Evolutionary conservation across 768 basidiomycete species (phyloP).

Genomic region (Pleurotus ostreatus): DNA sequence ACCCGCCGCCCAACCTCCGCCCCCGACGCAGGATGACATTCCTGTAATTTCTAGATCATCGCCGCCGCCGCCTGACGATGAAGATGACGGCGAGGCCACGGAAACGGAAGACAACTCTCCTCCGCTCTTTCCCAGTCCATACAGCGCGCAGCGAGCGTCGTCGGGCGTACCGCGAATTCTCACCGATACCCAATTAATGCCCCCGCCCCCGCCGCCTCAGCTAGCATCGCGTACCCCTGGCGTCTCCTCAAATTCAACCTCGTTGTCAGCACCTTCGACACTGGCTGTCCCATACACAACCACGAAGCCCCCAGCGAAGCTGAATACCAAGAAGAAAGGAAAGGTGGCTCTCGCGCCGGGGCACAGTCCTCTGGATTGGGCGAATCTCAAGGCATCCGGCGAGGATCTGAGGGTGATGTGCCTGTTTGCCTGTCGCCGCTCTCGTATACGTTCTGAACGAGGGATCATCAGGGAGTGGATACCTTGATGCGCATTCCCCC

Average conservation of each 20-base stretch:
- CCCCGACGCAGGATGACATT: constrained; percentile 2
- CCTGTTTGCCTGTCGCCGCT: constrained; percentile 3
- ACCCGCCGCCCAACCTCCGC: constrained; percentile 2
- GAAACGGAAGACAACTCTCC: constrained; percentile 51
- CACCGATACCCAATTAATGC: constrained; percentile 52
- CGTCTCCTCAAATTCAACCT: constrained; percentile 17
- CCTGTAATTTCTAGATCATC: constrained; percentile 31
- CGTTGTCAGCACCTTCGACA: constrained; percentile 27
- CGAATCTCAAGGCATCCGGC: constrained; percentile 78
- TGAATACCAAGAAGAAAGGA: constrained; percentile 47
- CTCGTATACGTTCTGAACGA: constrained; percentile 10
- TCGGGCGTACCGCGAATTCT: constrained; percentile 30
- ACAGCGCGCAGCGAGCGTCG: constrained; percentile 64
- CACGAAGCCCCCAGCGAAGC: constrained; percentile 50
- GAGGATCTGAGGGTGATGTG: constrained; percentile 66
- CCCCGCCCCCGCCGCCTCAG: constrained; percentile 42
- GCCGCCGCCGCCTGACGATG: constrained; percentile 39
- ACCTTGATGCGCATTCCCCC: constrained; percentile 67
- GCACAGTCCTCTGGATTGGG: constrained; percentile 93
- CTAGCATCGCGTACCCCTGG: constrained; percentile 37
- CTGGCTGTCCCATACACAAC: constrained; percentile 61
- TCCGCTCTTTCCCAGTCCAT: constrained; percentile 69
- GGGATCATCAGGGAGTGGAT: constrained; percentile 60
- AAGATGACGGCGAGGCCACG: constrained; percentile 32
- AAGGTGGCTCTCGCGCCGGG: constrained; percentile 93